Evolutionary conservation across 1,284 basidiomycete genomes (phyloP), one percentile per base, ranked within the genome.

Genomic region (Dichomitus squalens): DNA sequence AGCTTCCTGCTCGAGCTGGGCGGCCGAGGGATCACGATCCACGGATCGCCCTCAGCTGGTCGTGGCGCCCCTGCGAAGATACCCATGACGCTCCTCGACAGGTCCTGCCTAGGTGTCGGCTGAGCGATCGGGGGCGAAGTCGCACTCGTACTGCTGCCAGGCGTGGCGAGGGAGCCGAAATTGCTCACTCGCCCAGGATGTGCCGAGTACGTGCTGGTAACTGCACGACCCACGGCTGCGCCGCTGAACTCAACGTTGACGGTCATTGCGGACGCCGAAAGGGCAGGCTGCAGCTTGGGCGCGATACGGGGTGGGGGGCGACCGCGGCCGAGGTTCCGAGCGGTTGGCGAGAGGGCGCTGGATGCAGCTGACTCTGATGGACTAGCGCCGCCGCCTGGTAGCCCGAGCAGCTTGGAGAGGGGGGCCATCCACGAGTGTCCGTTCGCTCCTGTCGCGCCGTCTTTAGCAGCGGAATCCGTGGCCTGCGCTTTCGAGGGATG

Each of bases 241-340:
- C 90, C 88, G 5, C 88, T 92, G 73, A 96, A 96, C 76, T 96
- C 95, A 53, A 98, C 94, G 59, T 93, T 95, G 64, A 97, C 93
- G 0, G 92, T 94, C 33, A 91, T 95, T 0, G 91, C 81, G 18
- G 90, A 92, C 3, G 95, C 92, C 5, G 89, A 87, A 21, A 93
- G 82, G 16, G 91, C 92, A 0, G 94, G 88, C 1, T 85, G 84
- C 20, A 89, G 79, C 71, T 96, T 97, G 0, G 90, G 84, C 12
- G 81, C 83, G 0, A 80, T 66, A n/a, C 80, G 79, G 4, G 76
- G 62, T 14, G 70, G 62, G 50, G 69, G 63, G 29, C 72, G 68
- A 34, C 59, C 58, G 7, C 62, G 64, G 34, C 64, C 63, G 18
- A 64, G 53, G 9, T 68, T 63, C 4, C 71, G 66, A 9, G 61